Evolutionary conservation across 768 basidiomycete genomes (phyloP).

Genomic region (Lactarius akahatsu): DNA sequence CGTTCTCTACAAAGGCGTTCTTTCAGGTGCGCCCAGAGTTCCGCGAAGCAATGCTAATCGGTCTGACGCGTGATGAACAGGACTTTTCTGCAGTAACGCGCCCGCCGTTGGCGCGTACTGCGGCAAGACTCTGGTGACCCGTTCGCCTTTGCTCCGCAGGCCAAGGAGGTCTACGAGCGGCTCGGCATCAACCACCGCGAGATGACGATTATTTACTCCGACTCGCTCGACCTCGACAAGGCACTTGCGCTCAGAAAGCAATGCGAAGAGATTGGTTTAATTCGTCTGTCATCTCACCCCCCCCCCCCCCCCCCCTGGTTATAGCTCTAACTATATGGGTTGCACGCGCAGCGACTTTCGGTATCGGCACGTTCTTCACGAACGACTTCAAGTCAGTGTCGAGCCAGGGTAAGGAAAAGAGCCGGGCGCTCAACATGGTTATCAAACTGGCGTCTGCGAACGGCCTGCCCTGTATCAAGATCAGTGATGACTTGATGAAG

Average conservation of each 20-base stretch:
- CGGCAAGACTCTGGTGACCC: slow-evolving; percentile 96
- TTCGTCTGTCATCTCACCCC: slow-evolving; percentile 41
- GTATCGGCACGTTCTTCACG: slow-evolving; percentile 90
- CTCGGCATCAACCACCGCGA: slow-evolving; percentile 64
- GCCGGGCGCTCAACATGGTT: slow-evolving; percentile 89
- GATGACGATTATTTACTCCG: slow-evolving; percentile 83
- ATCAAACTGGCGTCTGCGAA: slow-evolving; percentile 84
- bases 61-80: slow-evolving; percentile 36
- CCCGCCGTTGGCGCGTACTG: slow-evolving; percentile 73
- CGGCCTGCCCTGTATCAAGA: slow-evolving; percentile 79
- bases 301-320: slow-evolving; percentile 17
- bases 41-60: not conserved
- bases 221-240: slow-evolving; percentile 71
- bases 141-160: slow-evolving; percentile 70
- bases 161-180: slow-evolving; percentile 66
- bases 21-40: slow-evolving; percentile 55
- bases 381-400: slow-evolving; percentile 72
- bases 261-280: slow-evolving; percentile 70
- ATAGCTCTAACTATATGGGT: slow-evolving; percentile 11
- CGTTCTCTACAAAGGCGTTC: slow-evolving; percentile 86
- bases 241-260: slow-evolving; percentile 68
- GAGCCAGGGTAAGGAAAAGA: slow-evolving; percentile 52
- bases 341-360: slow-evolving; percentile 66
- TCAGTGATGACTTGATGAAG: slow-evolving; percentile 91
- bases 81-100: slow-evolving; percentile 60